Conservation (phyloP, 768 basidiomycete species). For the Hericium erinaceus region DNA sequence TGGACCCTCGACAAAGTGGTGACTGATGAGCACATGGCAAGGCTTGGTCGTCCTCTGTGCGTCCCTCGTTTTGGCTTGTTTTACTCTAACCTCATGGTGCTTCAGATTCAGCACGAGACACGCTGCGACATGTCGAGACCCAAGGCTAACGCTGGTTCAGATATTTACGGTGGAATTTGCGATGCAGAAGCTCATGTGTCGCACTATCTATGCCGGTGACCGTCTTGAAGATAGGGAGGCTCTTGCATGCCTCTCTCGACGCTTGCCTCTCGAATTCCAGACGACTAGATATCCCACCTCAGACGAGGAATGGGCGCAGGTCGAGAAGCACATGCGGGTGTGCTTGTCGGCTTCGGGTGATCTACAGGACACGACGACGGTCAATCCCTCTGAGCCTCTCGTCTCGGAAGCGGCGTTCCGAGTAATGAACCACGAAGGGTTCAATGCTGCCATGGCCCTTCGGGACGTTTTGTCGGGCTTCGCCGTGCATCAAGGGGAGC, state of each 20-base stretch:
- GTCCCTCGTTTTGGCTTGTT: constrained; percentile 3
- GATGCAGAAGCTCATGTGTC: background rate
- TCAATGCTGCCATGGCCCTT: background rate
- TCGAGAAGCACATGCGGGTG: constrained; percentile 26
- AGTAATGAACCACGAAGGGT: constrained; percentile 3
- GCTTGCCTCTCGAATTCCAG: constrained; percentile 23
- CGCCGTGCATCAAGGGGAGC: constrained; percentile 16
- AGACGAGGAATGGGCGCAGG: constrained; percentile 18
- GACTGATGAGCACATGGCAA: constrained; percentile 11
- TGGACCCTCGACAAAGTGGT: constrained; percentile 13
- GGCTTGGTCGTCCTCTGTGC: constrained; percentile 20
- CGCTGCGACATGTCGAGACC: too few species aligned
- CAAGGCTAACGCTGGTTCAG: too few species aligned
- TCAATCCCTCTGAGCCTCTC: constrained; percentile 20
- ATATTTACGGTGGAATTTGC: background rate
- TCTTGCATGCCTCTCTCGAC: constrained; percentile 12
- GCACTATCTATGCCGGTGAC: background rate
- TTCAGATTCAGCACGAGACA: too few species aligned
- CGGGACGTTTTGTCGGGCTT: background rate
- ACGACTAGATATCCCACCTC: constrained; percentile 9
- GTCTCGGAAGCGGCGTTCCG: constrained; percentile 20
- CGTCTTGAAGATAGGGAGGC: background rate
- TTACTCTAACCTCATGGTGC: constrained; percentile 4
- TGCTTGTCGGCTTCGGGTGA: constrained; percentile 12
- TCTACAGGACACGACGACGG: constrained; percentile 16